phyloP scores from a whole-genome alignment of 2,329 filamentous ascomycete species.

The Aureobasidium leucospermi region DNA sequence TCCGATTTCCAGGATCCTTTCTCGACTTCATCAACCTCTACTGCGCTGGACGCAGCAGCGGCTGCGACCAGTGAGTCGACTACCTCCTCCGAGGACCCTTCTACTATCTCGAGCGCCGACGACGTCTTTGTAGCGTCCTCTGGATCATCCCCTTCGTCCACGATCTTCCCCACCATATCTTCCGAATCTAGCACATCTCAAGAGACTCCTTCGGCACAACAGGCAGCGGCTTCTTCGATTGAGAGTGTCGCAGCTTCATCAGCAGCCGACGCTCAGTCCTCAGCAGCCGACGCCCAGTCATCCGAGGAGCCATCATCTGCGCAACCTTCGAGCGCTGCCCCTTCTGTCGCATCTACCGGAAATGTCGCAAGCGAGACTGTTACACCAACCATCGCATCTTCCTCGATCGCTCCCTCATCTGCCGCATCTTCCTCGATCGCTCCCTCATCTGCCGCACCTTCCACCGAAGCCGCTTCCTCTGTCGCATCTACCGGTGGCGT shows the following conservation, averaged over 20 bases:
- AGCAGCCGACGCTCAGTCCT: background rate
- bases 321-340: background rate
- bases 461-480: background rate
- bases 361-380: background rate
- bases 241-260: background rate
- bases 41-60: slow-evolving; percentile 15
- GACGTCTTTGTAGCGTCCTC: slow-evolving; percentile 11
- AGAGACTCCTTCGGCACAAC: background rate
- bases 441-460: background rate
- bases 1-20: background rate
- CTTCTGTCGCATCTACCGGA: background rate
- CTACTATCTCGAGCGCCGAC: background rate
- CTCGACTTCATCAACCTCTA: background rate
- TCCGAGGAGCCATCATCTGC: background rate
- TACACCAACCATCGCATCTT: background rate
- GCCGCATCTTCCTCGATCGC: background rate
- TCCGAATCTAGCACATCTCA: slow-evolving; percentile 1
- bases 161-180: slow-evolving; percentile 16
- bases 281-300: background rate
- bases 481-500: background rate
- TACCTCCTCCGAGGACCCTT: background rate
- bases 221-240: background rate
- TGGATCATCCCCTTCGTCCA: slow-evolving; percentile 14
- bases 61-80: slow-evolving; percentile 6
- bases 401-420: background rate